Evolutionary conservation across 495 filamentous ascomycete species (phyloP).

Genomic region (Penicillium canescens): DNA sequence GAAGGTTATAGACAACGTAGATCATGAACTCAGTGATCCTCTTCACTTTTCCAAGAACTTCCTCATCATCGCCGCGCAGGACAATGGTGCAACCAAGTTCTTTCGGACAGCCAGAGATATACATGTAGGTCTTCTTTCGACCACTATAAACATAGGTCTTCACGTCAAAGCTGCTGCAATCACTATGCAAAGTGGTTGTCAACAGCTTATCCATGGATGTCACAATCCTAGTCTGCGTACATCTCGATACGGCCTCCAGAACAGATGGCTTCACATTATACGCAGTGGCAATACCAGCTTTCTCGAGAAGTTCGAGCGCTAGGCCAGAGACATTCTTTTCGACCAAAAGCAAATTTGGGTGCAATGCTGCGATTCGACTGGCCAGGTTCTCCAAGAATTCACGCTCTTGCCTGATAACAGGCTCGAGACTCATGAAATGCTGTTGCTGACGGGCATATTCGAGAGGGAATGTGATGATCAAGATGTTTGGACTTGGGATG

Average conservation of each 20-base stretch:
- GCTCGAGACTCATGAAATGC: constrained; percentile 98
- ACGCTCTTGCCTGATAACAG: constrained; percentile 93
- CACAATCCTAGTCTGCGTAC: constrained; percentile 85
- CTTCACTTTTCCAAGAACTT: constrained; percentile 76
- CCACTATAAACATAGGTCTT: constrained; percentile 88
- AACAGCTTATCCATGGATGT: constrained; percentile 95
- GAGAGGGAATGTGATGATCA: constrained; percentile 92
- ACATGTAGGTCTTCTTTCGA: constrained; percentile 91
- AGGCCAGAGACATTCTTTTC: constrained; percentile 89
- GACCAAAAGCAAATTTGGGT: constrained; percentile 82
- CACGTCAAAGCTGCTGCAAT: constrained; percentile 84
- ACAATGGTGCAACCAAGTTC: constrained; percentile 96
- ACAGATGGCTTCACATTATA: constrained; percentile 97
- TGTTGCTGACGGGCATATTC: constrained; percentile 94
- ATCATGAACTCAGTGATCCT: constrained; percentile 97
- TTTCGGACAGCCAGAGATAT: constrained; percentile 87
- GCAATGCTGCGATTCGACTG: constrained; percentile 82
- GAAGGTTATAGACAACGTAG: constrained; percentile 97
- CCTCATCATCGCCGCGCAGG: constrained; percentile 75
- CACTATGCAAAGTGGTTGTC: constrained; percentile 75
- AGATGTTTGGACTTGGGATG: constrained; percentile 79
- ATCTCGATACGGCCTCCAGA: constrained; percentile 89
- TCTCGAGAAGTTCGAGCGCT: constrained; percentile 81
- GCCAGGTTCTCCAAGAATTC: constrained; percentile 94
- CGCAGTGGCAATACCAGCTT: constrained; percentile 85